Base-by-base conservation (phyloP, 2,329 filamentous ascomycete genomes). In the Blastomyces parvus region DNA sequence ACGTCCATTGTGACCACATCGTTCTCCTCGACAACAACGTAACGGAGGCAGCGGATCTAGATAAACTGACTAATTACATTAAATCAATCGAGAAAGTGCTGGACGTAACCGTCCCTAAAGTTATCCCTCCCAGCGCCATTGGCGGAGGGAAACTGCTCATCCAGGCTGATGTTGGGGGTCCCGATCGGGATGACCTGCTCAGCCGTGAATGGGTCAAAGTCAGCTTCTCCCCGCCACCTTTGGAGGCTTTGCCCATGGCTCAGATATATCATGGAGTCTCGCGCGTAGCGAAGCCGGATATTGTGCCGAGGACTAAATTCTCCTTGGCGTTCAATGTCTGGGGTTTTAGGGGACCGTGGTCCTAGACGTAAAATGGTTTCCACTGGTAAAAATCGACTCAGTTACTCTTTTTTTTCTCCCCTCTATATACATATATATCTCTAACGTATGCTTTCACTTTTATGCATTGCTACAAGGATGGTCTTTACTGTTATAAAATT, bases 1-100 rank as follows among this genome's bases (percentile, higher is more conserved):
- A 63, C 27, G 56, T 63, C 40, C 38, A 59, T 38, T 63, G 61
- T 25, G 33, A 63, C 36, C 61, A 63, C 19, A 36, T 62, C 50
- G 53, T 50, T 22, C 55, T 60, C 11, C 44, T 63, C 40, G 55
- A 59, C 61, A 60, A 52, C 13, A 60, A 63, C 33, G 27, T 63
- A 25, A 38, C 30, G n/a, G 22, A 14, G 2, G 13, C 25, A 11
- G 55, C 22, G 27, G 56, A 53, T n/a, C 17, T 52, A 4, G 27
- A 48, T 38, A 36, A 42, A 56, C 19, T 59, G 27, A 44, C 44
- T 27, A 38, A 53, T 42, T 59, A 60, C 13, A 63, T 63, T 55
- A 63, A 63, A 53, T 33, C n/a, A 19, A 52, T 60, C 17, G 61
- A 59, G 59, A 25, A 52, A 3, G 53, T 40, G 4, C 7, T 63